Base-by-base conservation (phyloP, 208 protist genomes). In the Trypanosoma vivax region DNA sequence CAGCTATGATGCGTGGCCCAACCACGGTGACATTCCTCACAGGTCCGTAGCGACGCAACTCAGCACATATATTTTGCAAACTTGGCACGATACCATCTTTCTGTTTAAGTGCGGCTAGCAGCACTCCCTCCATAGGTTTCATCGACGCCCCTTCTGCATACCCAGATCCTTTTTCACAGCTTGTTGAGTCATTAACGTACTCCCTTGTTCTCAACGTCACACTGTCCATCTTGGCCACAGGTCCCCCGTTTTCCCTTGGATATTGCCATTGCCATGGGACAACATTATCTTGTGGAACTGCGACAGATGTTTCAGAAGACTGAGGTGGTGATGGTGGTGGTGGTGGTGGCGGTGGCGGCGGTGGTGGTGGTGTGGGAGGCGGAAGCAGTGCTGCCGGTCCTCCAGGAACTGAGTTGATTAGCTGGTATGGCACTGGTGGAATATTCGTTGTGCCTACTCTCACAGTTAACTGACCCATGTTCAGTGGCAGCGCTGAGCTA, bases 41-140 rank as follows among this genome's bases (percentile, higher is more conserved):
- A 5, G n/a, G 16, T 21, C 59, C 59, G 46, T 53, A 65, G 25
- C 40, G 38, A 13, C 14, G 5, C 37, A 65, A 65, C n/a, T 65
- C 59, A 31, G 56, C 33, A 39, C 49, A 65, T 24, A 65, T 35
- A 24, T 28, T 9, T 29, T 34, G 6, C 16, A 43, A 41, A 18
- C 33, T 23, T 0, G 29, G 18, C 1, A 49, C 16, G 7, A 42
- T 23, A 3, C 21, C 30, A 48, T 51, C 7, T n/a, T 33, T 34
- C 13, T 6, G 9, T 5, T 33, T 49, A 5, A 63, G 16, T 23
- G 16, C 19, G 18, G 43, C 42, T 7, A 54, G n/a, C 18, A 63
- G 21, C 19, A 54, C 47, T 19, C 38, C 16, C n/a, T 37, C 47
- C 30, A 35, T 30, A 16, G 47, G 30, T 18, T 47, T 49, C 25